phyloP scores from a whole-genome alignment of 1,284 basidiomycete species.

The Ustilago tritici region DNA sequence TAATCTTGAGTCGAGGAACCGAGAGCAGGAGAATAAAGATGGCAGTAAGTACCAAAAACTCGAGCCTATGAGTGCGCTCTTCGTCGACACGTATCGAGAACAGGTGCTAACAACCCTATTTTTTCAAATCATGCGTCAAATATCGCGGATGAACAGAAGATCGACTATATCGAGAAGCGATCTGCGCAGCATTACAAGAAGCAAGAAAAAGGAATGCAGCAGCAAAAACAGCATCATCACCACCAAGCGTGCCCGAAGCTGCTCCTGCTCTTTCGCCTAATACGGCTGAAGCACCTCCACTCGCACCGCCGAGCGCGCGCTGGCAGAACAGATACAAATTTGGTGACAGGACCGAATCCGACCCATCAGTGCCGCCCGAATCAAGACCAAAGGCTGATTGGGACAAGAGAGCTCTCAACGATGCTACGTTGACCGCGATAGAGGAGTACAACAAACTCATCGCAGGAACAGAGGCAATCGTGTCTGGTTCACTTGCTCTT shows the following conservation, averaged over 20 bases:
- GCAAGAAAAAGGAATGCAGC: not conserved
- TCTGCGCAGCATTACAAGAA: not conserved
- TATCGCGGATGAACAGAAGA: constrained; percentile 12
- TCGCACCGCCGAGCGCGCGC: not conserved
- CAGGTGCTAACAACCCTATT: not conserved
- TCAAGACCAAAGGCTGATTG: not conserved
- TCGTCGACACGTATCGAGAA: not conserved
- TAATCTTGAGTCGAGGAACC: constrained; percentile 18
- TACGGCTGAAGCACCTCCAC: not conserved
- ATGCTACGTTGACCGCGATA: constrained; percentile 30
- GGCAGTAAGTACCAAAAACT: constrained; percentile 17
- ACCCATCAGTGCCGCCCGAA: not conserved
- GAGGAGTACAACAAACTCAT: constrained; percentile 50
- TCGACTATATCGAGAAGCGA: not conserved
- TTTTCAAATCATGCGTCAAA: not conserved
- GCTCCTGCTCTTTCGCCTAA: not conserved
- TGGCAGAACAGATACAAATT: not conserved
- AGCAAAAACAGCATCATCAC: no score
- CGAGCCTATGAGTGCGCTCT: not conserved
- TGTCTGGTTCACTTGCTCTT: constrained; percentile 21
- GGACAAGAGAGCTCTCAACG: constrained; percentile 19
- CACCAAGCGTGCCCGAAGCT: not conserved
- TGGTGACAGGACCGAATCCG: not conserved
- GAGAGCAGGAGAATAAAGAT: constrained; percentile 8
- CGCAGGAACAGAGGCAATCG: constrained; percentile 30